Evolutionary conservation across 2,329 filamentous ascomycete species (phyloP), one percentile per base, ranked within the genome.

Genomic region (Epichloe elymi): DNA sequence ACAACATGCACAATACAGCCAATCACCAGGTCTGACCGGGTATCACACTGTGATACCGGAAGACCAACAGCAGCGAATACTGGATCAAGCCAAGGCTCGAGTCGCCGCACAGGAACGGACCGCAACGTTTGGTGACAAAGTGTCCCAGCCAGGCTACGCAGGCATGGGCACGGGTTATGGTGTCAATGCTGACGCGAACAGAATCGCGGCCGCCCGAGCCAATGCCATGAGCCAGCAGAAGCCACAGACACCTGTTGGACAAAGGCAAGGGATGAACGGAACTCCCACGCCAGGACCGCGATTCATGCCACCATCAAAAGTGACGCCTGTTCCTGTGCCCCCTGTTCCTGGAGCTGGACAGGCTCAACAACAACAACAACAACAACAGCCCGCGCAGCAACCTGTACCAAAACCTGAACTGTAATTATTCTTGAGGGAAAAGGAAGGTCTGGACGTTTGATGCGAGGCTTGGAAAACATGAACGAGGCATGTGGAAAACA

Each of bases 11-110:
- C 58, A 57, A 10, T 60, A 62, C 33, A 61, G 55, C 51, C 65
- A 70, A 55, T 65, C 63, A 52, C 61, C 66, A 23, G 69, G 67
- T 15, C 61, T 70, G 4, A 68, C 70, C 3, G 73, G 73, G 35
- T 75, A 74, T 52, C 70, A 73, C 45, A 74, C 71, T 5, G 71
- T 74, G 45, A 74, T 74, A 58, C 68, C 70, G 38, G 71, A 74
- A 56, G 68, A 69, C 15, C 72, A 75, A 53, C 73, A 76, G 57
- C 70, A 73, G 58, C 70, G 73, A 50, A 70, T 74, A 45, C 63
- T 74, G 59, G 73, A 77, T 49, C 74, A 76, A 59, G 72, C 74
- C 7, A 72, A 73, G 50, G 73, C 72, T 3, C 63, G 73, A 26
- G 68, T 71, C 14, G 70, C 71, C 15, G 70, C 71, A 0, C 70